Evolutionary conservation across 805 yeast genomes (phyloP).

Genomic region (Ogataea nakhonphanomensis): DNA sequence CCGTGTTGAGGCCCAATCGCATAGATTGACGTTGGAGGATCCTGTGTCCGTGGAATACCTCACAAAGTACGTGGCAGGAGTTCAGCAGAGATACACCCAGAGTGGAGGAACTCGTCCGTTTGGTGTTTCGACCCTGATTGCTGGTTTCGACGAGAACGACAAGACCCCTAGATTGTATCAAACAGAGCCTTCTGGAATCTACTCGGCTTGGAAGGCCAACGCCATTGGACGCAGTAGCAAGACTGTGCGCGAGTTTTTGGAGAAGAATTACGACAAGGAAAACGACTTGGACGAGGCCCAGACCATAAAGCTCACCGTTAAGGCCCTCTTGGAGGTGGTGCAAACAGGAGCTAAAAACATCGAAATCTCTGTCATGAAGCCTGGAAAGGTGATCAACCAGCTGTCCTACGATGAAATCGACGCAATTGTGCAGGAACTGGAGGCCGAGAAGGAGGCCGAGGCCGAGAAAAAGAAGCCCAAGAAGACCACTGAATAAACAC

Average conservation of each 20-base stretch:
- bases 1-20: slow-evolving; percentile 94
- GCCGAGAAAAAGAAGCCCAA: slow-evolving; percentile 66
- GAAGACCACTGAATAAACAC: slow-evolving; percentile 20
- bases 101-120: slow-evolving; percentile 98
- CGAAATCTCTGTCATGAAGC: slow-evolving; percentile 83
- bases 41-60: slow-evolving; percentile 88
- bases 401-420: slow-evolving; percentile 71
- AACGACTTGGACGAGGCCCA: slow-evolving; percentile 62
- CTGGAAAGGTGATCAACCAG: slow-evolving; percentile 55
- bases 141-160: slow-evolving; percentile 91
- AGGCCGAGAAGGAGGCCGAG: slow-evolving; percentile 81
- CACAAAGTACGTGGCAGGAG: slow-evolving; percentile 95
- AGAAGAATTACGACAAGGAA: slow-evolving; percentile 66
- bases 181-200: slow-evolving; percentile 97
- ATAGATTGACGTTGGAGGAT: slow-evolving; percentile 89
- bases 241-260: slow-evolving; percentile 93
- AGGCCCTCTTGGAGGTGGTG: slow-evolving; percentile 89
- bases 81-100: slow-evolving; percentile 95
- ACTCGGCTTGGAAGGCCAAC: slow-evolving; percentile 96
- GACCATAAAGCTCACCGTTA: slow-evolving; percentile 77
- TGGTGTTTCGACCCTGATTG: slow-evolving; percentile 91
- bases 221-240: slow-evolving; percentile 94
- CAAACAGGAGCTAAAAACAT: slow-evolving; percentile 97
- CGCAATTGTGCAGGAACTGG: slow-evolving; percentile 73
- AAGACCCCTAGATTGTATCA: slow-evolving; percentile 77